Conservation (phyloP, 2,329 filamentous ascomycete species). For the Colletotrichum euphorbiae region DNA sequence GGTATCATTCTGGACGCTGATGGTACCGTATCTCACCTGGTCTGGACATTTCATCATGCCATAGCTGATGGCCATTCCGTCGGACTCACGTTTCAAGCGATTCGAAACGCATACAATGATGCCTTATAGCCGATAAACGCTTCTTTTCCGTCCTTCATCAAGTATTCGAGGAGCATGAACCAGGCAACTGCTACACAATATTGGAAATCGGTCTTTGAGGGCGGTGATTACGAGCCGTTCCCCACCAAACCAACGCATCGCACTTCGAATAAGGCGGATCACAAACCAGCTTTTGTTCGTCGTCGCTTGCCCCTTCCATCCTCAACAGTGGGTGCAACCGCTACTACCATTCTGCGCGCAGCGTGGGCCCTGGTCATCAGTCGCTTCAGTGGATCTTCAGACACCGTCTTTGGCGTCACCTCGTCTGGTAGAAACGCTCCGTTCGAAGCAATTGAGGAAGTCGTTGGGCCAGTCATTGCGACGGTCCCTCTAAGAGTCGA, state of each 20-base stretch:
- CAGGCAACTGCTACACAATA: conserved; percentile 8
- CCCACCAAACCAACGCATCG: conserved; percentile 2
- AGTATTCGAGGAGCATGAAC: conserved; percentile 15
- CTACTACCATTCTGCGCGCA: conserved; percentile 41
- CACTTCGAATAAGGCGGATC: too few relatives aligned
- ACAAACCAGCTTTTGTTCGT: conserved; percentile 4
- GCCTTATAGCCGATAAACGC: not conserved
- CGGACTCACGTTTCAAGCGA: conserved; percentile 23
- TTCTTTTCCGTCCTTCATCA: conserved; percentile 34
- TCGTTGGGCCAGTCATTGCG: conserved; percentile 47
- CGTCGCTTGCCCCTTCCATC: not conserved
- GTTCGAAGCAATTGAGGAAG: conserved; percentile 41
- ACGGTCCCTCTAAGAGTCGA: conserved; percentile 25
- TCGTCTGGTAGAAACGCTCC: conserved; percentile 46
- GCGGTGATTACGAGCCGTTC: conserved; percentile 10
- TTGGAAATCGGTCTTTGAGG: conserved; percentile 33
- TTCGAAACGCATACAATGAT: conserved; percentile 11
- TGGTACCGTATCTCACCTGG: conserved; percentile 25
- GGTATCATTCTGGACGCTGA: conserved; percentile 33
- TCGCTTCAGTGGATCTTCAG: conserved; percentile 50
- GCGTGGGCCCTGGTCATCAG: conserved; percentile 56
- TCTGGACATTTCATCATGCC: conserved; percentile 41
- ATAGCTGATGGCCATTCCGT: conserved; percentile 31
- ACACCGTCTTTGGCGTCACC: conserved; percentile 55
- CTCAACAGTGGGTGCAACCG: not conserved